Conservation (phyloP, 148 eudicot species). For the Diospyros lotus region DNA sequence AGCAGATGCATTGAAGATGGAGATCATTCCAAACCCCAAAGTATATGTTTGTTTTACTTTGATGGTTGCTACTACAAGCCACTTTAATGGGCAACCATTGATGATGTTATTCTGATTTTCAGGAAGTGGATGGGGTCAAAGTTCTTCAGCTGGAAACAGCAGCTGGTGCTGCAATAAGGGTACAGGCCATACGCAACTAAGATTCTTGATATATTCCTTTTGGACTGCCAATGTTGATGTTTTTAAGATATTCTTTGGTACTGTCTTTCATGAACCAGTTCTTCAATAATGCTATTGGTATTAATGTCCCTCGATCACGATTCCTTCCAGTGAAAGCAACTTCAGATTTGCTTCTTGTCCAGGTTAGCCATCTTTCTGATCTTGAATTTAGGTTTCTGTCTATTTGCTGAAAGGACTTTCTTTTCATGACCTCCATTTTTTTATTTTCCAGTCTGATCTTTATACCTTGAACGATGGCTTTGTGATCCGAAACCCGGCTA, state of each 20-base stretch:
- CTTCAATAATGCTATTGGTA: conserved; percentile 81
- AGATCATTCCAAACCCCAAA: conserved; percentile 99
- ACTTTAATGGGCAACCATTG: neutral
- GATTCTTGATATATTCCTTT: neutral
- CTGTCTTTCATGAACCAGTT: conserved; percentile 38
- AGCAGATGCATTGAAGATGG: conserved; percentile 92
- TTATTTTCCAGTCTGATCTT: conserved; percentile 76
- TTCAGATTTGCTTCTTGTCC: conserved; percentile 98
- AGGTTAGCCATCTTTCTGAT: conserved; percentile 41
- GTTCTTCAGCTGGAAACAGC: conserved; percentile 99
- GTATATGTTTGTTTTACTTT: conserved; percentile 27
- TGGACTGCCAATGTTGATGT: neutral
- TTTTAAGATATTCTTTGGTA: neutral
- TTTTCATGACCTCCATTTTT: neutral
- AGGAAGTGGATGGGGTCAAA: conserved; percentile 96
- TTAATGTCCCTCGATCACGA: conserved; percentile 91
- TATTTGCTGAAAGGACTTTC: neutral
- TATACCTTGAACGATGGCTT: conserved; percentile 79
- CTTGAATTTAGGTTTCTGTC: conserved; percentile 5
- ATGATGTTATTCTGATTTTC: conserved; percentile 18
- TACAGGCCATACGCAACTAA: conserved; percentile 18
- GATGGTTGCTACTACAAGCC: neutral
- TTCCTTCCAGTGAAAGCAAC: conserved; percentile 99
- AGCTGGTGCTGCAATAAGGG: conserved; percentile 99
- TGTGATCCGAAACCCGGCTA: conserved; percentile 67